A percentile compares a stretch with the other conserved stretches of the same genome.
These are phyloP conservation scores for Nicotiana knightiana DNA, from an alignment of 257 asterid genomes.

Conservation along the genomic window DNA sequence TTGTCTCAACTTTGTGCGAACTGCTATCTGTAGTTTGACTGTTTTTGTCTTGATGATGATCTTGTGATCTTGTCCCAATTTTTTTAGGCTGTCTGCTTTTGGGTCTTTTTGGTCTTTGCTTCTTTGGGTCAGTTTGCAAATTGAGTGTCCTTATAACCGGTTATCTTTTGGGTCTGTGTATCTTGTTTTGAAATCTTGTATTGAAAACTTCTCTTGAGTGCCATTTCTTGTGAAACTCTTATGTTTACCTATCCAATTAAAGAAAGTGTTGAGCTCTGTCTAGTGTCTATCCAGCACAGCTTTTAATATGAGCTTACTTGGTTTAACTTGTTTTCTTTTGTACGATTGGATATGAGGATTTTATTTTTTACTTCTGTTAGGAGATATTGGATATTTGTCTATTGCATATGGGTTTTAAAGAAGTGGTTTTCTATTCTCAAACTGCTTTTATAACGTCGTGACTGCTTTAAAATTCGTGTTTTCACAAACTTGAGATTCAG, in stretches of 20 bases:
- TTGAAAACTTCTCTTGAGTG: not conserved
- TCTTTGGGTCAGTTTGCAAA: not conserved
- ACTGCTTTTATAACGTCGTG: not conserved
- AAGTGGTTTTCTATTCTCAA: not conserved
- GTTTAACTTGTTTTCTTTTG: not conserved
- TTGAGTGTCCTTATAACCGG: not conserved
- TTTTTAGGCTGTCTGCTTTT: not conserved
- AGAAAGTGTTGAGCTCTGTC: not conserved
- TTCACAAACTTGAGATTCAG: not conserved
- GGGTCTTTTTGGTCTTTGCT: not conserved
- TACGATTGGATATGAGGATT: not conserved
- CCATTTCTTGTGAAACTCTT: not conserved
- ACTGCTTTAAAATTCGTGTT: not conserved
- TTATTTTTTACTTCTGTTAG: not conserved
- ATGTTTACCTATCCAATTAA: not conserved
- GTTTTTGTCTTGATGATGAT: not conserved
- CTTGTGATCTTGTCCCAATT: too few relatives aligned
- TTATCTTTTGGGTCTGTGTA: not conserved
- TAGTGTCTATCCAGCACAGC: not conserved
- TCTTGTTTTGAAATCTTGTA: not conserved
- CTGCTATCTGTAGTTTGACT: not conserved
- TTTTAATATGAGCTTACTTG: not conserved
- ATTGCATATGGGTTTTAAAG: not conserved
- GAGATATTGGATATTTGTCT: not conserved
- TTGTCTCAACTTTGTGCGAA: constrained; percentile 4